Percentiles rank a stretch among this genome's conserved stretches.
phyloP scores from a whole-genome alignment of 116 monocot species.

The Posidonia oceanica region DNA sequence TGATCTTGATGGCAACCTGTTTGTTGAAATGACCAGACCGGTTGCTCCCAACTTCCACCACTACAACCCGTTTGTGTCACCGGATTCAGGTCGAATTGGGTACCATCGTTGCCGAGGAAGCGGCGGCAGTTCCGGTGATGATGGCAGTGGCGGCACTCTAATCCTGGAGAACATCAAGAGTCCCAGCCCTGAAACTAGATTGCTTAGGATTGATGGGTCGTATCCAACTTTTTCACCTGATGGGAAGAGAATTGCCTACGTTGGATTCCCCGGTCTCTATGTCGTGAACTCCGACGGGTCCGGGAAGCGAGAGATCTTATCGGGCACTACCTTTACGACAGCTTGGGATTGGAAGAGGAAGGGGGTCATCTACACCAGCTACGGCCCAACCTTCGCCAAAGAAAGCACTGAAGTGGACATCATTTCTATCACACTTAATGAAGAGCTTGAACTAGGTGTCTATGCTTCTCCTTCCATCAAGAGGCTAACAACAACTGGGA shows the following conservation, averaged over 20 bases:
- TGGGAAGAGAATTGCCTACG: slow-evolving; percentile 53
- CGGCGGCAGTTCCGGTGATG: slow-evolving; percentile 9
- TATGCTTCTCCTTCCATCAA: slow-evolving; percentile 28
- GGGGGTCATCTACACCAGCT: slow-evolving; percentile 75
- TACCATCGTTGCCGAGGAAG: slow-evolving; percentile 75
- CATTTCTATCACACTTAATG: slow-evolving; percentile 38
- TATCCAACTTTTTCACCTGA: slow-evolving; percentile 85
- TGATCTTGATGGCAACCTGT: slow-evolving; percentile 19
- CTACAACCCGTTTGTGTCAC: slow-evolving; percentile 78
- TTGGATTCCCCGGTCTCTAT: slow-evolving; percentile 50
- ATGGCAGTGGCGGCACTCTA: slow-evolving; percentile 5
- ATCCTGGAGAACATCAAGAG: slow-evolving; percentile 57
- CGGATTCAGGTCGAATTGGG: slow-evolving; percentile 36
- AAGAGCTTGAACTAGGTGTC: slow-evolving; percentile 11
- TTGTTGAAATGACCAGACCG: slow-evolving; percentile 40
- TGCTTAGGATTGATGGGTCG: slow-evolving; percentile 71
- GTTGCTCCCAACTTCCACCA: slow-evolving; percentile 51
- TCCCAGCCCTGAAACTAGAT: slow-evolving; percentile 21
- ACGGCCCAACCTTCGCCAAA: slow-evolving; percentile 43
- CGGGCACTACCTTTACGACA: slow-evolving; percentile 52
- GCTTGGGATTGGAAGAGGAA: slow-evolving; percentile 94
- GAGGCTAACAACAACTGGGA: slow-evolving; percentile 59
- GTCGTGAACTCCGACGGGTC: slow-evolving; percentile 72
- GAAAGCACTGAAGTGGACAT: slow-evolving; percentile 59
- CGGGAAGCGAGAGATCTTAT: slow-evolving; percentile 27